Percentiles rank a stretch among this genome's conserved stretches.
Conservation (phyloP, 768 basidiomycete genomes). For the Botryobasidium botryosum region DNA sequence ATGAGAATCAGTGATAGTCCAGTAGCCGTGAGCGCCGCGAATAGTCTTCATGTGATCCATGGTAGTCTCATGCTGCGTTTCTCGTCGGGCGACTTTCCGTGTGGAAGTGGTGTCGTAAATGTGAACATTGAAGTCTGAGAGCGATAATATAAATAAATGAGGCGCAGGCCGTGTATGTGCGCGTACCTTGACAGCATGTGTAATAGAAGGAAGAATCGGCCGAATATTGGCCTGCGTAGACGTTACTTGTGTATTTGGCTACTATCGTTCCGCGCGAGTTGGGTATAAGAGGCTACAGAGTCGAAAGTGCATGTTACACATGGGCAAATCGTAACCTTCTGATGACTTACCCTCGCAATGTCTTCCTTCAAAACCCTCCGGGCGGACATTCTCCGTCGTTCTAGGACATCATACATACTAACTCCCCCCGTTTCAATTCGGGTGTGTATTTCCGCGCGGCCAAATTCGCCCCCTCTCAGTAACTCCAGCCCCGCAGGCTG, state of each 20-base stretch:
- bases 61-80: conserved; percentile 32
- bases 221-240: conserved; percentile 78
- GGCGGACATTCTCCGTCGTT: conserved; percentile 23
- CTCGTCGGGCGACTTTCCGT: conserved; percentile 19
- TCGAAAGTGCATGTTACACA: not conserved
- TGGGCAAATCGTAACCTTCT: not conserved
- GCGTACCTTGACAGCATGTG: conserved; percentile 67
- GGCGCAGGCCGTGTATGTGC: not conserved
- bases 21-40: conserved; percentile 55
- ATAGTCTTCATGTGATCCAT: conserved; percentile 45
- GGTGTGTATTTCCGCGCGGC: conserved; percentile 32
- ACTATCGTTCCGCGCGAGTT: conserved; percentile 71
- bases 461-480: conserved; percentile 66
- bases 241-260: conserved; percentile 49
- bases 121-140: conserved; percentile 69
- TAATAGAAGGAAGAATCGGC: conserved; percentile 75
- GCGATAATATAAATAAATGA: conserved; percentile 6
- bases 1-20: conserved; percentile 95
- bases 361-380: conserved; percentile 32
- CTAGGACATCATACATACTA: conserved; percentile 28
- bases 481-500: conserved; percentile 46
- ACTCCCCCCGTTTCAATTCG: conserved; percentile 19
- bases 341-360: conserved; percentile 30
- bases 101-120: conserved; percentile 53
- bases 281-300: conserved; percentile 46